phyloP scores from a whole-genome alignment of 2,329 filamentous ascomycete species.

The Trichophaea hybrida region DNA sequence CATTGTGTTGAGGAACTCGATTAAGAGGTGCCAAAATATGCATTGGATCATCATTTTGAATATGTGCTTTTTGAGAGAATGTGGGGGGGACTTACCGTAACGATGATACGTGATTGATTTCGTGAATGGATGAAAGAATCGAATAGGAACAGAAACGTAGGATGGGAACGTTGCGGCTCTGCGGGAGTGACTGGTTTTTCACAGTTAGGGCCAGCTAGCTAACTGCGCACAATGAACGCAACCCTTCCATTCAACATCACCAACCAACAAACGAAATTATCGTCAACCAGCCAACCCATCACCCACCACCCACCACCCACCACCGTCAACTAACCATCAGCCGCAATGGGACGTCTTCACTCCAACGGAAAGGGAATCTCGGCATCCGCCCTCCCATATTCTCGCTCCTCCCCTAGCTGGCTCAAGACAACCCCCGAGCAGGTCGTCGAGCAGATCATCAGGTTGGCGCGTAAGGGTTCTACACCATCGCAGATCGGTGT shows the following conservation, averaged over 20 bases:
- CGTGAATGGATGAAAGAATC: background rate
- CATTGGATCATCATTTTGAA: background rate
- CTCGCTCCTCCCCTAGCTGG: conserved; percentile 81
- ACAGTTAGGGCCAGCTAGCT: background rate
- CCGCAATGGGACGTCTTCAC: conserved; percentile 40
- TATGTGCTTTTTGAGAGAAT: background rate
- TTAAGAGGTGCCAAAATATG: conserved; percentile 5
- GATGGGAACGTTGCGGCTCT: background rate
- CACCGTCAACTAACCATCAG: background rate
- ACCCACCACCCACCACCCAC: background rate
- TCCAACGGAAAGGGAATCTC: conserved; percentile 99
- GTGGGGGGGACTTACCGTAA: background rate
- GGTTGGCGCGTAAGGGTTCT: conserved; percentile 96
- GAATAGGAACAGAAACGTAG: background rate
- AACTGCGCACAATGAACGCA: background rate
- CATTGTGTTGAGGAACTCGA: background rate
- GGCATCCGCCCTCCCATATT: conserved; percentile 90
- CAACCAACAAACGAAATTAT: background rate
- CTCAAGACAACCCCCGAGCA: conserved; percentile 97
- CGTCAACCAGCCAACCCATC: background rate
- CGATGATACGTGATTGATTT: background rate
- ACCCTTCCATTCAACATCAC: background rate
- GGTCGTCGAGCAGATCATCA: conserved; percentile 98
- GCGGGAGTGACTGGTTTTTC: background rate
- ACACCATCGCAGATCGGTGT: conserved; percentile 99